Conservation (phyloP, 257 asterid species). For the Lycium ferocissimum region DNA sequence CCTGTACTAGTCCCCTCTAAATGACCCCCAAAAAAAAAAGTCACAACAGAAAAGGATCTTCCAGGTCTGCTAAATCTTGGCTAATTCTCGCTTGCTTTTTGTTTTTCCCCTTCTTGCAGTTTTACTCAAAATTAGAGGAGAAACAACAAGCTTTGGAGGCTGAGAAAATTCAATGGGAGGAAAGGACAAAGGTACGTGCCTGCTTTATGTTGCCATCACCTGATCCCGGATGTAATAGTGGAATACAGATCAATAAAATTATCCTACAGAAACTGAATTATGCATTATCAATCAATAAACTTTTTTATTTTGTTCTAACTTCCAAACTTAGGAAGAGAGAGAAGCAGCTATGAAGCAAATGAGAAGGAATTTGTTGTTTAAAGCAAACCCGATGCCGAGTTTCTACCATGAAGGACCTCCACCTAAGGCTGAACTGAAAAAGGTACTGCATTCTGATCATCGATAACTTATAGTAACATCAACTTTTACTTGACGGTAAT, state of each 20-base stretch:
- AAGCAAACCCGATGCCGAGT: constrained; percentile 94
- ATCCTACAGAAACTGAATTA: not conserved
- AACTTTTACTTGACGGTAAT: not conserved
- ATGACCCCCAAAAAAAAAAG: not conserved
- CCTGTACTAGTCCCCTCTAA: not conserved
- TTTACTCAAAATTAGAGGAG: constrained; percentile 77
- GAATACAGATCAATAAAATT: not conserved
- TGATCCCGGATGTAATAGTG: not conserved
- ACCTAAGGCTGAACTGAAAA: constrained; percentile 74
- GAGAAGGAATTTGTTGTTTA: constrained; percentile 70
- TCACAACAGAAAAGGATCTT: not conserved
- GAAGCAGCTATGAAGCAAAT: constrained; percentile 82
- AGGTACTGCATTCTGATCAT: constrained; percentile 49
- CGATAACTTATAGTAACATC: not conserved
- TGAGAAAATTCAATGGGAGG: constrained; percentile 68
- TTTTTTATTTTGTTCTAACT: constrained; percentile 23
- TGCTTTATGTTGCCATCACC: not conserved
- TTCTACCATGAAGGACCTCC: constrained; percentile 91
- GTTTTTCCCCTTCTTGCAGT: constrained; percentile 46
- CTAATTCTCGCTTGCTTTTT: constrained; percentile 21
- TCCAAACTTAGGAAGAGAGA: constrained; percentile 64
- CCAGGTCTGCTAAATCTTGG: not conserved
- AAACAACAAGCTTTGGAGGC: constrained; percentile 85
- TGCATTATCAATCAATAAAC: constrained; percentile 10
- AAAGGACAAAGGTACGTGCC: constrained; percentile 68